Evolutionary conservation across 345 rosid genomes (phyloP).

Genomic region (Euphorbia peplus): DNA sequence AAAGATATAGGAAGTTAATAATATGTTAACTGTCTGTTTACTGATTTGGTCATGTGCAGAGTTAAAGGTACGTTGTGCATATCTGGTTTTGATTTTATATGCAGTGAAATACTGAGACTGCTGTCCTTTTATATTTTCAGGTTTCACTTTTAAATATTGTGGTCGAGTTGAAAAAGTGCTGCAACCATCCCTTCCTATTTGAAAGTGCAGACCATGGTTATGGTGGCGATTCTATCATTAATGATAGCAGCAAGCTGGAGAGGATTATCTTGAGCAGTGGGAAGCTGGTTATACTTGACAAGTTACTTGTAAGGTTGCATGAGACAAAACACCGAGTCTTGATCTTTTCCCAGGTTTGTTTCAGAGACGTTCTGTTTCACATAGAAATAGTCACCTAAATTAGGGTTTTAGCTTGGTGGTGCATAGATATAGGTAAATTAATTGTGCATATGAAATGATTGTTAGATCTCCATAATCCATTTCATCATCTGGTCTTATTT

Average conservation of each 20-base stretch:
- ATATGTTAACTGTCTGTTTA: not conserved
- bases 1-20: not conserved
- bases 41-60: not conserved
- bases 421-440: not conserved
- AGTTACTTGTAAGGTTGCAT: slow-evolving; percentile 85
- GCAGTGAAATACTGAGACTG: not conserved
- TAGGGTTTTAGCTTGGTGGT: slow-evolving; percentile 8
- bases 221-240: slow-evolving; percentile 64
- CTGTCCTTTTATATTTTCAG: slow-evolving; percentile 31
- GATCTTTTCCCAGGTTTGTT: slow-evolving; percentile 91
- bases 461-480: not conserved
- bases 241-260: slow-evolving; percentile 81
- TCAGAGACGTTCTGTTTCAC: slow-evolving; percentile 2
- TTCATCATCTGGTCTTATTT: not conserved
- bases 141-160: slow-evolving; percentile 98
- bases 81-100: not conserved
- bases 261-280: slow-evolving; percentile 95
- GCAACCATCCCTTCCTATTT: slow-evolving; percentile 98
- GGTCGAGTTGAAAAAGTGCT: slow-evolving; percentile 98
- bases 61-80: too few relatives aligned
- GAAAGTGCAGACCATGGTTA: slow-evolving; percentile 99
- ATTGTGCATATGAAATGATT: not conserved
- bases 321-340: slow-evolving; percentile 97
- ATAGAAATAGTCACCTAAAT: not conserved
- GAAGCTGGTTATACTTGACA: slow-evolving; percentile 96